Percentiles rank a stretch among this genome's conserved stretches.
Evolutionary conservation across 75 land plant genomes (phyloP).

Genomic region (Pinus albicaulis): DNA sequence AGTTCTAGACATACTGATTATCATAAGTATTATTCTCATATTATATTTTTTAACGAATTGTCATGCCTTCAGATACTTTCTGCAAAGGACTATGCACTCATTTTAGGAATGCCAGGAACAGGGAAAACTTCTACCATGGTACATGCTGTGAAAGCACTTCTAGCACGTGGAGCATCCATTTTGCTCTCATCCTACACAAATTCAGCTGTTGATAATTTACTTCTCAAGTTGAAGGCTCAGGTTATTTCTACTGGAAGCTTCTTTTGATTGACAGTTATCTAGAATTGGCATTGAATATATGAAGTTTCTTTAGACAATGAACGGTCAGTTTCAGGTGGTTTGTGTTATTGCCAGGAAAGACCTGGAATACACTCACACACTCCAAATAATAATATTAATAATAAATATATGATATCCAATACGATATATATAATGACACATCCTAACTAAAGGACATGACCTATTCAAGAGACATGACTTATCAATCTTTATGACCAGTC

Average conservation of each 20-base stretch:
- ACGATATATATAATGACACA: no score
- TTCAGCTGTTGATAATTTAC: slow-evolving; percentile 90
- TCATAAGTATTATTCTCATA: background rate
- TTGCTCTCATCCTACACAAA: slow-evolving; percentile 92
- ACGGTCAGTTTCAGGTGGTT: background rate
- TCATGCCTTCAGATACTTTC: slow-evolving; percentile 63
- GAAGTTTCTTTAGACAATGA: background rate
- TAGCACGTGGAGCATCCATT: slow-evolving; percentile 75
- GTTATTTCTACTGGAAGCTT: slow-evolving; percentile 19
- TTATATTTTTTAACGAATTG: background rate
- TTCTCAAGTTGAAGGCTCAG: slow-evolving; percentile 85
- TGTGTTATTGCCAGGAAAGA: background rate
- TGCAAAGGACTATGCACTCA: slow-evolving; percentile 82
- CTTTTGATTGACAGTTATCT: background rate
- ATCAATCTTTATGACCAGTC: no score
- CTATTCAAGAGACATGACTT: no score
- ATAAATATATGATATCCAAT: no score
- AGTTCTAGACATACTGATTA: background rate
- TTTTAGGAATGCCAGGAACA: slow-evolving; percentile 96
- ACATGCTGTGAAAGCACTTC: slow-evolving; percentile 87
- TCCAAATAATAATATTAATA: background rate
- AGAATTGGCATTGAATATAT: background rate
- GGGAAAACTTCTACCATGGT: slow-evolving; percentile 96
- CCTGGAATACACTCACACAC: background rate
- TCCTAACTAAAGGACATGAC: no score